Base-by-base conservation (phyloP, 306 rosid genomes). In the Quercus parvula region DNA sequence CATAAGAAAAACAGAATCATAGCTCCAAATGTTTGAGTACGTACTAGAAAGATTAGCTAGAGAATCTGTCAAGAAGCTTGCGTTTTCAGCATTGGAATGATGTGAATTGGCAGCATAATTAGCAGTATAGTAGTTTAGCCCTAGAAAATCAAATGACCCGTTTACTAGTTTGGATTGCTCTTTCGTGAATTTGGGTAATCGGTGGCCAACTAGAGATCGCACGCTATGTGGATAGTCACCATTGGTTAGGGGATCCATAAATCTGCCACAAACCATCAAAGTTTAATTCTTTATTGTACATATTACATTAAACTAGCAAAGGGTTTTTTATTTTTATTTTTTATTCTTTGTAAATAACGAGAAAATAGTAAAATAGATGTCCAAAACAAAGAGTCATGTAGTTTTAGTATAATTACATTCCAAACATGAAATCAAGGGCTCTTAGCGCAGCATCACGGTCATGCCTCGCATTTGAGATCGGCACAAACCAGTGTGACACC, bases 221-320 rank as follows among this genome's bases (percentile, higher is more conserved):
- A 94, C 89, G 86, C 76, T 79, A 19, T 33, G 33, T 33, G 97
- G 98, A 86, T 94, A 94, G 17, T 90, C 83, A 27, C 97, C 95
- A 55, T 38, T 86, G 2, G 87, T 83, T 51, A 94, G 6, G n/a
- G 97, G 97, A 9, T 80, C 77, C 95, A 94, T 89, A 28, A 74
- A 91, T 92, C 95, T 94, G 55, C 25, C 81, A 67, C 17, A 58
- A 19, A 11, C 64, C 11, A n/a, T 22, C 5, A n/a, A n/a, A 7
- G 10, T 8, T 58, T 2, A 20, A 20, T 4, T 22, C 12, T 58
- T 20, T 12, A 33, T 5, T 33, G 22, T 1, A 3, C 12, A 20
- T n/a, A 6, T 4, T 24, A n/a, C 3, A 7, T 17, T 24, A 19
- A 56, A 2, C 3, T 1, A 19, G n/a, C 38, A 33, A 5, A 33